phyloP scores from a whole-genome alignment of 2,329 filamentous ascomycete genomes.

The Sclerotinia glacialis region DNA sequence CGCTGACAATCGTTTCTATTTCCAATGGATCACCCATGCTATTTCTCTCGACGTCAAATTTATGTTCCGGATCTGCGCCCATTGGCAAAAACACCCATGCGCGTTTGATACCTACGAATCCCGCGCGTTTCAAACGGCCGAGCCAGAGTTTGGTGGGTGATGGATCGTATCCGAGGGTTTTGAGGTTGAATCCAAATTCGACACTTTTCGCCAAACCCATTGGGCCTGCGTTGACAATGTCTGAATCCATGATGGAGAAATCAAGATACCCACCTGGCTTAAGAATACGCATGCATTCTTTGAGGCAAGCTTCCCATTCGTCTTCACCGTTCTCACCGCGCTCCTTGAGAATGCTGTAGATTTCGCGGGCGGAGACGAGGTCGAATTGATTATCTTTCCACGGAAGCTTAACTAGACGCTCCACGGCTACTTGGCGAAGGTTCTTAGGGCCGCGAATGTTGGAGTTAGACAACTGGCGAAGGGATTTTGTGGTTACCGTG shows the following conservation, averaged over 20 bases:
- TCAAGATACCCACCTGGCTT: conserved; percentile 93
- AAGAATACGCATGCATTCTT: conserved; percentile 80
- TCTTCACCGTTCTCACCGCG: conserved; percentile 66
- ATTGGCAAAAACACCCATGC: conserved; percentile 89
- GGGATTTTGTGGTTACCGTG: conserved; percentile 75
- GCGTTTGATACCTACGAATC: conserved; percentile 77
- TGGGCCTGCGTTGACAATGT: conserved; percentile 81
- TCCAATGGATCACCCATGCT: conserved; percentile 47
- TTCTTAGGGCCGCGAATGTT: conserved; percentile 82
- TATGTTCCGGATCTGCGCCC: conserved; percentile 53
- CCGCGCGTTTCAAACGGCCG: conserved; percentile 66
- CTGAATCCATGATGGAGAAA: conserved; percentile 84
- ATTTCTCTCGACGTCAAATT: conserved; percentile 42
- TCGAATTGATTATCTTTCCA: conserved; percentile 88
- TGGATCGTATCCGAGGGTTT: conserved; percentile 86
- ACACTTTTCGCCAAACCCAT: conserved; percentile 78
- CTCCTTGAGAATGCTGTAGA: conserved; percentile 81
- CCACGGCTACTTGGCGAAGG: conserved; percentile 78
- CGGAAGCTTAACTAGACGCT: conserved; percentile 74
- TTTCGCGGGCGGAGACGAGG: conserved; percentile 81
- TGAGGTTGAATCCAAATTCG: conserved; percentile 88
- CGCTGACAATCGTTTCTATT: conserved; percentile 62
- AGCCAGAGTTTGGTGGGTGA: conserved; percentile 79
- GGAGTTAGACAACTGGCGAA: conserved; percentile 67
- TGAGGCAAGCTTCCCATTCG: conserved; percentile 83